Base-by-base conservation (phyloP, 441 rosid genomes). In the Bocquillonia castaneifolia region DNA sequence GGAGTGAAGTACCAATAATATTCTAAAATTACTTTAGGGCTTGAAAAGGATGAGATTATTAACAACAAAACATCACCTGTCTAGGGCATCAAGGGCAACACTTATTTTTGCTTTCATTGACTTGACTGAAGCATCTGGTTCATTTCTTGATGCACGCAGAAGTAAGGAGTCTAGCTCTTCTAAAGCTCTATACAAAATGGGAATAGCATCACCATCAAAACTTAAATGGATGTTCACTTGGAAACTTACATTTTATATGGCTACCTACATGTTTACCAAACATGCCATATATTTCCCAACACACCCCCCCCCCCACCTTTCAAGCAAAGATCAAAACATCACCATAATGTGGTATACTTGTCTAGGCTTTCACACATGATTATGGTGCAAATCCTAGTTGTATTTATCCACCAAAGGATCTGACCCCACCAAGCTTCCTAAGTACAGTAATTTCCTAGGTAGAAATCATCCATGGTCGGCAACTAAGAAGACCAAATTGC, bases 131-230 rank as follows among this genome's bases (percentile, higher is more conserved):
- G 91, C 90, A 23, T 65, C 83, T 2, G 80, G 82, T 29, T 93
- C 91, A 10, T 87, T 89, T 76, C 94, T 84, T 20, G 89, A 87
- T 42, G 94, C 96, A 23, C 56, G 92, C 39, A 86, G 86, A 71
- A 88, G 81, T 79, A 91, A 62, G 34, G 84, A 81, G 80, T 89
- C 92, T 4, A 85, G 81, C 13, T 91, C 94, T 78, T 89, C 96
- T 80, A 86, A 72, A 15, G 88, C 83, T 64, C 92, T 87, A 55
- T 63, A 47, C 54, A 15, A 60, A 34, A 51, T 47, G 9, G 34
- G 34, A 67, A 42, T 29, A 5, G 14, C 15, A 31, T 39, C 7
- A 4, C 39, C 3, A 45, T 65, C 53, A 61, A 37, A 44, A 25
- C 15, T 42, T 17, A 32, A 45, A 22, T 55, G 42, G 50, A 55